These are phyloP conservation scores for Trifolium fragiferum DNA, from an alignment of 306 rosid genomes.

Conservation along the genomic window DNA sequence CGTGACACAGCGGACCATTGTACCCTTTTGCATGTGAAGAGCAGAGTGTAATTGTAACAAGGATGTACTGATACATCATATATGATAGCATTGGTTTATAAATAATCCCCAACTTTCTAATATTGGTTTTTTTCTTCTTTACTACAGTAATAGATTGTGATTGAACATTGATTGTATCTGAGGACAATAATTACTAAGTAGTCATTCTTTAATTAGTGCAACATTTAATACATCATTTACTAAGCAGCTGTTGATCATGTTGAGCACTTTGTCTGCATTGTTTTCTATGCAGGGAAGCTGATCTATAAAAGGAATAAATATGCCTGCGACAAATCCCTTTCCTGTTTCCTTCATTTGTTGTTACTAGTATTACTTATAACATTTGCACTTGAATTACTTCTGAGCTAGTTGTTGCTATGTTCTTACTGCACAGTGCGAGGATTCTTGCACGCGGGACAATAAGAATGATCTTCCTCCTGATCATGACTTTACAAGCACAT, in stretches of 20 bases:
- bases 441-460: constrained; percentile 3
- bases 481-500: constrained; percentile 35
- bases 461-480: constrained; percentile 25
- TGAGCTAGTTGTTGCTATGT: constrained; percentile 9
- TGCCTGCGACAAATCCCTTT: constrained; percentile 30
- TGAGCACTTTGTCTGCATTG: constrained; percentile 1
- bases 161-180: constrained; percentile 5
- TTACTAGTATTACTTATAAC: not conserved
- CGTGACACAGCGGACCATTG: not conserved
- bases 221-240: constrained; percentile 1
- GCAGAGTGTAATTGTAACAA: not conserved
- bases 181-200: not conserved
- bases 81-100: not conserved
- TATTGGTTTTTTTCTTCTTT: not conserved
- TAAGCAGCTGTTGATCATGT: constrained; percentile 33
- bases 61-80: not conserved
- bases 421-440: constrained; percentile 2
- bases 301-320: constrained; percentile 13
- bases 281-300: not conserved
- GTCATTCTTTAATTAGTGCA: not conserved
- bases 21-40: constrained; percentile 2
- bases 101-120: not conserved
- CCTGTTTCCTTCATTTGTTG: not conserved
- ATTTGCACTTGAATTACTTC: not conserved
- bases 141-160: not conserved